phyloP scores from a whole-genome alignment of 73 alveolate genomes.

The Diophrys appendiculata region DNA sequence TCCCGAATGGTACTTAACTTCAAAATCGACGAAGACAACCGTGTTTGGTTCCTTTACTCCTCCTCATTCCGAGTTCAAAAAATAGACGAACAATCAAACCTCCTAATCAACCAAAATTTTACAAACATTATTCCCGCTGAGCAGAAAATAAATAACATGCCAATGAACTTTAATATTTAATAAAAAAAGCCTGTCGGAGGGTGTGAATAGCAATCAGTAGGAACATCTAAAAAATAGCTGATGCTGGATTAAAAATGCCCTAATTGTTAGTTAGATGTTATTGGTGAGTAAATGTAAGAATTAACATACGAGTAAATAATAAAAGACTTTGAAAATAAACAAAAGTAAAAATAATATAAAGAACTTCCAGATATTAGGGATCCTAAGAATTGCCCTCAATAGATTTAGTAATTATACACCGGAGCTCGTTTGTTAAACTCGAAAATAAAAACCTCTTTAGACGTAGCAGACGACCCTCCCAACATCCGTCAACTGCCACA shows the following conservation, averaged over 20 bases:
- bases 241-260: not conserved
- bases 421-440: not conserved
- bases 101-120: not conserved
- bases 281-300: not conserved
- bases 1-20: slow-evolving; percentile 85
- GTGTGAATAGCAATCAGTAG: not conserved
- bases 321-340: not conserved
- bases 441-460: too few relatives aligned
- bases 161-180: not conserved
- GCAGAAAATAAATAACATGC: not conserved
- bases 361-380: not conserved
- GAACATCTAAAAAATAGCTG: not conserved
- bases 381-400: not conserved
- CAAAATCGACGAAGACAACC: slow-evolving; percentile 71
- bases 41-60: slow-evolving; percentile 81
- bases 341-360: not conserved
- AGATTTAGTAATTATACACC: not conserved
- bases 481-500: too few relatives aligned
- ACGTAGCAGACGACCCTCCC: too few relatives aligned
- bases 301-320: not conserved
- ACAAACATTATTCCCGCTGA: not conserved
- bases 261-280: not conserved
- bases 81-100: not conserved
- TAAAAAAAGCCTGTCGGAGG: not conserved
- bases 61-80: slow-evolving; percentile 62